Evolutionary conservation across 805 yeast species (phyloP), one percentile per base, ranked within the genome.

Genomic region (Ogataea pignaliae): DNA sequence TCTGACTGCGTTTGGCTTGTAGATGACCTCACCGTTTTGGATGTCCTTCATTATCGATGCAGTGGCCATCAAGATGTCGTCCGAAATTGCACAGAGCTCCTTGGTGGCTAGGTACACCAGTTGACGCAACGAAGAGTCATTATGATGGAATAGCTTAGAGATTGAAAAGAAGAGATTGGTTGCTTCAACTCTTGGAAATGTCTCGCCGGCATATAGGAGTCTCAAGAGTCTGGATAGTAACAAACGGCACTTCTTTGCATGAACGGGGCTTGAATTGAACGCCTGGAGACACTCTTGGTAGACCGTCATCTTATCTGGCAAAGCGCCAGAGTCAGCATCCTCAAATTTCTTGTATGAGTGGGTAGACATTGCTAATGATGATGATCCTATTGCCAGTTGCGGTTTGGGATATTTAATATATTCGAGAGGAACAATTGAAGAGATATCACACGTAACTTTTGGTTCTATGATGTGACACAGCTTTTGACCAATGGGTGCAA

Each of bases 11-110:
- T 93, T 85, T 44, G 99, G 97, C 61, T 89, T 88, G 68, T 85
- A 89, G 49, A 88, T 71, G 51, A 79, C 71, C 47, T 88, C 95
- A 45, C 91, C 91, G 53, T 82, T 83, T 69, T 95, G 97, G 43
- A 93, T 88, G 69, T 93, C 99, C 69, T 90, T 90, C 97, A 93
- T 93, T 61, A 93, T 90, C 26, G 96, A 89, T 2, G 97, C 88
- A 26, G 99, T 93, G 26, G 91, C 97, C 98, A 93, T 93, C 65
- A 93, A 77, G 45, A 89, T 88, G 66, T 93, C 97, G 54, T 88
- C 87, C 16, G 97, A 88, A 50, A 85, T 78, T 15, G 83, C 68
- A 40, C 91, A 79, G 50, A 93, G 76, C 65, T 91, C 97, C 70
- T 93, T 93, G 66, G 91, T 89, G 13, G 97, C 91, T 63, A 93